Conservation (phyloP, 805 yeast species). For the Sugiyamaella floridensis region DNA sequence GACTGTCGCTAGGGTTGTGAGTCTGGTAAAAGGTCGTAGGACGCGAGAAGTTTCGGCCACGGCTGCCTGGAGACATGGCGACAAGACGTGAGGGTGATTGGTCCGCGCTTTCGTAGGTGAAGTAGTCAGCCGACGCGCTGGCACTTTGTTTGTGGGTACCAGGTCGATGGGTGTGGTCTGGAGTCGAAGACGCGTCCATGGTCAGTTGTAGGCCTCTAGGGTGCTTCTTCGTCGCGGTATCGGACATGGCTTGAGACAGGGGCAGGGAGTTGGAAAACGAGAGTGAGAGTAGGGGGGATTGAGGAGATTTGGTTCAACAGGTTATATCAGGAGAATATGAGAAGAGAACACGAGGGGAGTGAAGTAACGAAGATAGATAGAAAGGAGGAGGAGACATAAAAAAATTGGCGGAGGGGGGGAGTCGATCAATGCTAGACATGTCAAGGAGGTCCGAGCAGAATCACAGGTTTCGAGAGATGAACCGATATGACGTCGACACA, state of each 20-base stretch:
- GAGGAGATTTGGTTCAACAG: neutral
- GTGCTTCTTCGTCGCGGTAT: neutral
- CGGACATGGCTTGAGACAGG: neutral
- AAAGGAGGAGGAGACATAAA: neutral
- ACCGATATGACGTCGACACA: no score
- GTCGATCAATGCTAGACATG: neutral
- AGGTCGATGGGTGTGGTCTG: neutral
- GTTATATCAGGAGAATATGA: neutral
- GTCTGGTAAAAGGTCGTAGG: conserved; percentile 20
- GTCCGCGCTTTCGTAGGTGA: conserved; percentile 7
- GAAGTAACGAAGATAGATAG: neutral
- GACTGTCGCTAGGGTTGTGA: conserved; percentile 3
- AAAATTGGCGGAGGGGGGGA: no score
- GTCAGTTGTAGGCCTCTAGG: neutral
- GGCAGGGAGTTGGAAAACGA: neutral
- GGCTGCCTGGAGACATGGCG: conserved; percentile 6
- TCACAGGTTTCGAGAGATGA: neutral
- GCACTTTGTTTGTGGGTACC: conserved; percentile 2
- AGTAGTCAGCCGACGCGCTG: conserved; percentile 1
- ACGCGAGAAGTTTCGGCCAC: conserved; percentile 20
- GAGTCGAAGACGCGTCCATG: neutral
- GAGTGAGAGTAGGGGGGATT: neutral
- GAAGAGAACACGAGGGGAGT: neutral
- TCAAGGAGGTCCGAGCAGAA: neutral
- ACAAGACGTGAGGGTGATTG: neutral